phyloP scores from a whole-genome alignment of 495 filamentous ascomycete species.

The Penicillium malachiteum region DNA sequence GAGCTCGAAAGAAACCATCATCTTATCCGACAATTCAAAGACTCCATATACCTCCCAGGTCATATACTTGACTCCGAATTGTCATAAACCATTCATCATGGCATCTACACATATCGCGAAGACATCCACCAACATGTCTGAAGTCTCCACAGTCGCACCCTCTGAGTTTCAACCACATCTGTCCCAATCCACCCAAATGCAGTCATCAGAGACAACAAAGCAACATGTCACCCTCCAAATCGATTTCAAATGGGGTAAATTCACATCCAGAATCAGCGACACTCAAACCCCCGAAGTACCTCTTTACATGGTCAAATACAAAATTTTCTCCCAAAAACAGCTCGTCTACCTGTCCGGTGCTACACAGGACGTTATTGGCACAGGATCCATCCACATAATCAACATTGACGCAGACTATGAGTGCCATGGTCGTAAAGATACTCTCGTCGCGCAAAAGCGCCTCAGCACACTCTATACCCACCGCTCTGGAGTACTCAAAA shows the following conservation, averaged over 20 bases:
- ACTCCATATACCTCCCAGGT: background rate
- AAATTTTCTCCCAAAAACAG: conserved; percentile 5
- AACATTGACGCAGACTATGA: conserved; percentile 31
- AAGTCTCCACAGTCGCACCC: background rate
- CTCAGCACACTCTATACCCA: conserved; percentile 32
- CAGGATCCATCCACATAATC: conserved; percentile 23
- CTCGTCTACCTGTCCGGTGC: conserved; percentile 3
- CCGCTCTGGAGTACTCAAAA: conserved; percentile 22
- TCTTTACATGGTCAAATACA: conserved; percentile 22
- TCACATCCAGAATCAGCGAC: conserved; percentile 19
- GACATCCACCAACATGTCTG: background rate
- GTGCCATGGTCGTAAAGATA: conserved; percentile 20
- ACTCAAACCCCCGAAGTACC: conserved; percentile 10
- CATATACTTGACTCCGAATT: background rate
- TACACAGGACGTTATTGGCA: conserved; percentile 21
- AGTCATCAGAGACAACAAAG: background rate
- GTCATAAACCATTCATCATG: background rate
- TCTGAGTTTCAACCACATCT: background rate
- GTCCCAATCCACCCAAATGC: background rate
- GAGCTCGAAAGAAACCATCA: background rate
- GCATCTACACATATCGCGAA: background rate
- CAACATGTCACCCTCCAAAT: conserved; percentile 16
- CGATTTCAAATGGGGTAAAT: conserved; percentile 32
- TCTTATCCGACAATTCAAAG: background rate
- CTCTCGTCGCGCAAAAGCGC: conserved; percentile 30